Evolutionary conservation across 768 basidiomycete genomes (phyloP).

Genomic region (Leccinum subgranulosum): DNA sequence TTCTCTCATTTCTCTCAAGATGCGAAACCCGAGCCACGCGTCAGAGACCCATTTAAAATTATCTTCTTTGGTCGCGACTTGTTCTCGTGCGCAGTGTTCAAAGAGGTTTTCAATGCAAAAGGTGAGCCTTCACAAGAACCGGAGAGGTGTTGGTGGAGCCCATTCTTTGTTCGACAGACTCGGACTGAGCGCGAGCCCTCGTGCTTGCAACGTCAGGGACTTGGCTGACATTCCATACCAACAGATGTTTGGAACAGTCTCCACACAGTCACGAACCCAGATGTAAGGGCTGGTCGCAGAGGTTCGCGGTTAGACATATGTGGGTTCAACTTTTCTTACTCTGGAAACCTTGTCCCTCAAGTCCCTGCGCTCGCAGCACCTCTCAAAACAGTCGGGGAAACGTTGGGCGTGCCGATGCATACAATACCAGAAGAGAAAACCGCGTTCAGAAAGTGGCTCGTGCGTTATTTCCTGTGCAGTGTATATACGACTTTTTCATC

Average conservation of each 20-base stretch:
- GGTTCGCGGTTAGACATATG: constrained; percentile 7
- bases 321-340: neutral
- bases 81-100: constrained; percentile 77
- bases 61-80: constrained; percentile 88
- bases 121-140: constrained; percentile 42
- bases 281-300: constrained; percentile 60
- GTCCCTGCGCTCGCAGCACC: constrained; percentile 50
- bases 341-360: neutral
- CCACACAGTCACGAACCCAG: constrained; percentile 69
- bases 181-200: neutral
- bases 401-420: constrained; percentile 51
- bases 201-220: neutral
- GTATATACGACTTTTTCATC: constrained; percentile 14
- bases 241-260: constrained; percentile 78
- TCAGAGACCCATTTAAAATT: constrained; percentile 54
- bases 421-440: constrained; percentile 56
- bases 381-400: constrained; percentile 56
- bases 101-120: constrained; percentile 55
- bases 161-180: too few species aligned
- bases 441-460: constrained; percentile 66
- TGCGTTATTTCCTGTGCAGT: constrained; percentile 27
- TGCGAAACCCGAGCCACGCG: neutral
- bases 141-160: neutral
- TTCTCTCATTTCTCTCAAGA: neutral
- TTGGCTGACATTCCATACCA: constrained; percentile 10